Conservation (phyloP, 192 early-diverging fungal genomes). For the Mortierella alpina region DNA sequence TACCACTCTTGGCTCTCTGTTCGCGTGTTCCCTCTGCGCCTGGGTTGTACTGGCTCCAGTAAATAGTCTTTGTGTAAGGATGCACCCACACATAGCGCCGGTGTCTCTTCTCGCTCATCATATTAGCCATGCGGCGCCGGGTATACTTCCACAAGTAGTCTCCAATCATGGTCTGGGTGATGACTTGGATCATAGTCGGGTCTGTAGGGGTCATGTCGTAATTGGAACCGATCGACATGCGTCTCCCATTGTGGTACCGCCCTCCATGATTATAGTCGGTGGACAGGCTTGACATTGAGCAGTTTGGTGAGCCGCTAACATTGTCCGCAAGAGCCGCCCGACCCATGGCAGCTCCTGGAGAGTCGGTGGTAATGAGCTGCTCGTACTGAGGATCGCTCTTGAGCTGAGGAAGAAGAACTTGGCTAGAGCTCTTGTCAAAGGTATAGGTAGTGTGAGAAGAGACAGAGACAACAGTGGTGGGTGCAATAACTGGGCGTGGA, state of each 20-base stretch:
- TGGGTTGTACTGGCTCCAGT: slow-evolving; percentile 78
- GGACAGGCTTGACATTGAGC: slow-evolving; percentile 46
- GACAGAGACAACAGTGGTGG: slow-evolving; percentile 22
- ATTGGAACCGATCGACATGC: slow-evolving; percentile 29
- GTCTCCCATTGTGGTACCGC: slow-evolving; percentile 21
- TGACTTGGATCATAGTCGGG: slow-evolving; percentile 73
- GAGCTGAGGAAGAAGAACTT: slow-evolving; percentile 3
- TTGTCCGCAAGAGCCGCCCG: neutral
- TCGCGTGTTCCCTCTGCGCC: slow-evolving; percentile 54
- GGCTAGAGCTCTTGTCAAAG: slow-evolving; percentile 20
- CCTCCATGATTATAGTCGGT: slow-evolving; percentile 40
- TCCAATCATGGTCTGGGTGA: slow-evolving; percentile 86
- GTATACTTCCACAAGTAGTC: slow-evolving; percentile 81
- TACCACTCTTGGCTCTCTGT: slow-evolving; percentile 62
- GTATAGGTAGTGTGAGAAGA: slow-evolving; percentile 28
- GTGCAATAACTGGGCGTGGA: neutral
- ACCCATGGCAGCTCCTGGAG: slow-evolving; percentile 27
- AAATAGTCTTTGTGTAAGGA: slow-evolving; percentile 81
- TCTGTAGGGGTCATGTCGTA: slow-evolving; percentile 53
- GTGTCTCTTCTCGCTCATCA: slow-evolving; percentile 71
- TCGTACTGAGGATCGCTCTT: slow-evolving; percentile 15
- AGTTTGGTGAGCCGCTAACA: slow-evolving; percentile 18
- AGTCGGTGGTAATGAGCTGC: slow-evolving; percentile 27
- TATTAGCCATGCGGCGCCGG: slow-evolving; percentile 58
- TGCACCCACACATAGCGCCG: slow-evolving; percentile 85